These are phyloP conservation scores for Colletotrichum siamense DNA, from an alignment of 2,329 filamentous ascomycete genomes.

Conservation along the genomic window DNA sequence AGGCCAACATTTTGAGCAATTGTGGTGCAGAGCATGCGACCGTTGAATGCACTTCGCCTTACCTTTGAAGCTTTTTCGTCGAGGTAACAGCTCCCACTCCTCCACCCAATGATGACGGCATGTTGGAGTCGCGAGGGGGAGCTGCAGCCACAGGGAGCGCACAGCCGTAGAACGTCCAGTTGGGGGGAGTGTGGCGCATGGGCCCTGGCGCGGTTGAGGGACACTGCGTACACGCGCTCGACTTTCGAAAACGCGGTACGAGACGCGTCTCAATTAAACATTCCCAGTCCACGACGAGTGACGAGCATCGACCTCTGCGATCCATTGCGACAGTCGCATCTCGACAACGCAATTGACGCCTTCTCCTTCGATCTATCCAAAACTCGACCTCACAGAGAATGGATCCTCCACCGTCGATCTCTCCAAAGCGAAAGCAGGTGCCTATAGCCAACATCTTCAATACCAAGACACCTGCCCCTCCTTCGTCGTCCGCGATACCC, in stretches of 20 bases:
- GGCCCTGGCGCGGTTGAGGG: not conserved
- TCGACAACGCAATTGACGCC: not conserved
- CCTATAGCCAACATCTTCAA: conserved; percentile 44
- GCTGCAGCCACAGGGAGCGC: not conserved
- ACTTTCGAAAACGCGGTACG: not conserved
- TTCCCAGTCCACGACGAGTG: not conserved
- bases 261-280: conserved; percentile 25
- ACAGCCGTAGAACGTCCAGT: not conserved
- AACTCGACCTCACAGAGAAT: conserved; percentile 25
- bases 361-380: not conserved
- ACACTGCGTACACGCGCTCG: not conserved
- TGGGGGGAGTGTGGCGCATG: not conserved
- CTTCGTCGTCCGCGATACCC: conserved; percentile 67
- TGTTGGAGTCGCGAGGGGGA: not conserved
- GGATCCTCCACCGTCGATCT: conserved; percentile 31
- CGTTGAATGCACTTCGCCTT: not conserved
- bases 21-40: not conserved
- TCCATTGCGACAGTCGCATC: not conserved
- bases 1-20: conserved; percentile 33
- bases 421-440: conserved; percentile 29
- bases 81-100: not conserved
- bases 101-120: not conserved
- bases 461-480: conserved; percentile 37
- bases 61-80: conserved; percentile 1
- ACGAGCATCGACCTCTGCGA: not conserved